Percentiles rank a stretch among this genome's conserved stretches.
phyloP scores from a whole-genome alignment of 176 grass and related monocot species.

The Zoysia pacifica region DNA sequence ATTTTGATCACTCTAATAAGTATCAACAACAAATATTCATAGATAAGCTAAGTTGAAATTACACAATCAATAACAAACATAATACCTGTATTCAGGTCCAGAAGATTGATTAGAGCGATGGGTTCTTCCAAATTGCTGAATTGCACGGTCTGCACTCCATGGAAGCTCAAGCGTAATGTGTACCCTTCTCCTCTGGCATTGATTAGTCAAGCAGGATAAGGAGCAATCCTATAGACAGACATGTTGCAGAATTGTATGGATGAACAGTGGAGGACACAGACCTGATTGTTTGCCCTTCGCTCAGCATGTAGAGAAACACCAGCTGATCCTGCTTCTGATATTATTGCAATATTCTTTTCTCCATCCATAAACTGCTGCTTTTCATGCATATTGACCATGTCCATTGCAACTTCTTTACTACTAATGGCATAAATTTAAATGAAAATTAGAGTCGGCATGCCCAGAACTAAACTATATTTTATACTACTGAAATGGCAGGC shows the following conservation, averaged over 20 bases:
- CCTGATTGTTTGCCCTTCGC: constrained; percentile 79
- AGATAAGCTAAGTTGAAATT: background rate
- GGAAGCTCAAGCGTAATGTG: constrained; percentile 98
- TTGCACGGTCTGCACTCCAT: constrained; percentile 98
- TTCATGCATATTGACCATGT: constrained; percentile 98
- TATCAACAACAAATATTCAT: constrained; percentile 15
- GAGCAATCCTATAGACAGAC: constrained; percentile 4
- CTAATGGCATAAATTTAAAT: constrained; percentile 6
- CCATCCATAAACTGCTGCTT: constrained; percentile 92
- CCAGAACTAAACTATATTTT: background rate
- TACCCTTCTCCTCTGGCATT: constrained; percentile 84
- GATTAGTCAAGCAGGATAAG: constrained; percentile 11
- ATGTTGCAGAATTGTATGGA: background rate
- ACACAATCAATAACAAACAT: background rate
- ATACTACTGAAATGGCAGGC: background rate
- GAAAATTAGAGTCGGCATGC: background rate
- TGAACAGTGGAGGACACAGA: constrained; percentile 27
- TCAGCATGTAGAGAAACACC: constrained; percentile 94
- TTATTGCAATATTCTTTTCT: constrained; percentile 81
- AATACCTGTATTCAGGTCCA: constrained; percentile 92
- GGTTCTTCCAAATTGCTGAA: constrained; percentile 97
- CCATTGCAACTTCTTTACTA: constrained; percentile 91
- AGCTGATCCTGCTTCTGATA: constrained; percentile 95
- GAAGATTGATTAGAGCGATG: constrained; percentile 99
- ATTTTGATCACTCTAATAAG: background rate